Base-by-base conservation (phyloP, 352 stramenopile species). In the Pythium brassicae region DNA sequence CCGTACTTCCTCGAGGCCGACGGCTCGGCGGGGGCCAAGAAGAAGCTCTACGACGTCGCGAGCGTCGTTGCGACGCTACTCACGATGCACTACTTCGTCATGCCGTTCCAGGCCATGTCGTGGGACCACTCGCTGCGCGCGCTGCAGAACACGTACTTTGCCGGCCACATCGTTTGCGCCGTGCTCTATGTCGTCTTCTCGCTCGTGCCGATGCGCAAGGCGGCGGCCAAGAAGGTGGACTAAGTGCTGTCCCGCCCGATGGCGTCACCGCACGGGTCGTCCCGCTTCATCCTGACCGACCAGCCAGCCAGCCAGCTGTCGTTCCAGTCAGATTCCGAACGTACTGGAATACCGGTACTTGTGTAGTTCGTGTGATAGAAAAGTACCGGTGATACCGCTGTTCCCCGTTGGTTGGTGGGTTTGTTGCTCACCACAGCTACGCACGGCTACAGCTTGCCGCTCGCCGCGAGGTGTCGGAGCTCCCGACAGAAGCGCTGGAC, bases 401-500 rank as follows among this genome's bases (percentile, higher is more conserved):
- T 50, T 50, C 47, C 39, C n/a, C n/a, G 10, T 57, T 43, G 37
- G 3, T 43, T n/a, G 37, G 14, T 43, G 1, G 37, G 12, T n/a
- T 20, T n/a, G 14, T 20, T 9, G 14, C 1, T 25, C 4, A 15
- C 42, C 19, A 26, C 1, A 26, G 23, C 9, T n/a, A n/a, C n/a
- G n/a, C n/a, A n/a, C 32, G 40, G 42, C 39, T 72, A 87, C n/a
- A 89, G 65, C 37, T 82, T 63, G 39, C 71, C 61, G 12, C 52
- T 53, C 7, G 60, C 57, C n/a, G 61, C 74, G 0, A 90, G 62
- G 9, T 32, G 25, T 19, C 76, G 76, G 27, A 91, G 53, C 52
- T 93, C 83, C n/a, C 63, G 59, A 59, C 69, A 80, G 53, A 93
- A 89, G 27, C 80, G 76, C 61, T 94, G 74, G 50, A 96, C 77